Evolutionary conservation across 1,284 basidiomycete species (phyloP), one percentile per base, ranked within the genome.

Genomic region (Trichosporon asahii): DNA sequence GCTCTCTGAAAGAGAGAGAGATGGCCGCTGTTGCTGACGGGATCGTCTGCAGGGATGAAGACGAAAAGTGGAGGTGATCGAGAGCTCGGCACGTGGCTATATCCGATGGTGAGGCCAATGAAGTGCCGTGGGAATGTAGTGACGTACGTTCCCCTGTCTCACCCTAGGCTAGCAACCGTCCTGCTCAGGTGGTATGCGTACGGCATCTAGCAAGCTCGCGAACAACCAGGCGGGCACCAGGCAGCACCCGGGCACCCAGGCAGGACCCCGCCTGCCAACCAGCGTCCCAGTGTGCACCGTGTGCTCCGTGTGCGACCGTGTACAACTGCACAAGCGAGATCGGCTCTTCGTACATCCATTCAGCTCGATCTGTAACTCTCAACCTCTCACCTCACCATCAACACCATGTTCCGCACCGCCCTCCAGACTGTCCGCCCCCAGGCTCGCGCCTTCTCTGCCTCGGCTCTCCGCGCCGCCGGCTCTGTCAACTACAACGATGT

Each of bases 401-500:
- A 15, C 57, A 61, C 29, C 27, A 61, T 61, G 57, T 61, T 61
- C 57, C 57, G 57, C 27, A 31, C 27, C 29, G 57, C 57, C 29
- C 57, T 61, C 57, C 27, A 61, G 27, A 61, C 57, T 14, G 57
- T 61, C 29, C 57, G 57, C 57, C 57, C 57, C 29, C 27, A 29
- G 15, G 37, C 37, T 33, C 63, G 63, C 37, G 35, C 35, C 21
- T 40, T 37, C 63, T 64, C 37, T 3, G 31, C 35, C n/a, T 37
- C 33, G 2, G 57, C 57, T 2, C 57, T 61, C 27, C 57, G 57
- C 57, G 15, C 29, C 27, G 69, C 79, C 23, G 88, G 87, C 44
- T 85, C 89, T 33, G 84, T 98, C 67, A 87, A 87, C 0, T 98
- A 97, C 80, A 89, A 91, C 37, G 89, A 95, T 74, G 85, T 99